Conservation (phyloP, 176 grass and related monocot species). For the Musa beccarii region DNA sequence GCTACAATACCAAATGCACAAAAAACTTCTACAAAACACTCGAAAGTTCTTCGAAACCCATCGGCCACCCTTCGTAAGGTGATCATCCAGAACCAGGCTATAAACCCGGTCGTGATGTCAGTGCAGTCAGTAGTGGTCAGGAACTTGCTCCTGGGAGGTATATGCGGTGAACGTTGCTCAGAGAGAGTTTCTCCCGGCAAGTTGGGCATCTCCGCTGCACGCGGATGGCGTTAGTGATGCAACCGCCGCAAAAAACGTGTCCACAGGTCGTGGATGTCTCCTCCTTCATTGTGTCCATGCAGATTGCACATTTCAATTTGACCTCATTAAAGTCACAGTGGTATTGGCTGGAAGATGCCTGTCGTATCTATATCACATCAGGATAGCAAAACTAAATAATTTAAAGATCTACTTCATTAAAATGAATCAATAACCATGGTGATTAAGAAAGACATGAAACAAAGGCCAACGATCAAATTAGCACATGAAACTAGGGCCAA, state of each 20-base stretch:
- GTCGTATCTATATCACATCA: neutral
- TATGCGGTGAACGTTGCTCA: slow-evolving; percentile 11
- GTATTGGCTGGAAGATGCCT: slow-evolving; percentile 8
- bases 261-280: slow-evolving; percentile 15
- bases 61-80: neutral
- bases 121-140: neutral
- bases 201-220: slow-evolving; percentile 14
- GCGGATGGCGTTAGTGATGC: slow-evolving; percentile 10
- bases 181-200: neutral
- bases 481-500: too few species aligned
- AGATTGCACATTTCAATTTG: slow-evolving; percentile 14
- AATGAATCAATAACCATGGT: neutral
- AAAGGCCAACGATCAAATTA: neutral
- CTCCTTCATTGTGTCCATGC: slow-evolving; percentile 17
- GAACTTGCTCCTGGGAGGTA: slow-evolving; percentile 17
- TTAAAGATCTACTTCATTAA: neutral
- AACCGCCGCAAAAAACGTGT: slow-evolving; percentile 11
- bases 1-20: neutral
- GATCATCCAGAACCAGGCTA: neutral
- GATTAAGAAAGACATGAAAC: too few species aligned
- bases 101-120: neutral
- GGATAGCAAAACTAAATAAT: neutral
- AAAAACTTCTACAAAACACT: neutral
- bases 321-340: neutral
- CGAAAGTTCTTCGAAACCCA: neutral